Evolutionary conservation across 495 filamentous ascomycete genomes (phyloP), one percentile per base, ranked within the genome.

Genomic region (Trichoderma parareesei): DNA sequence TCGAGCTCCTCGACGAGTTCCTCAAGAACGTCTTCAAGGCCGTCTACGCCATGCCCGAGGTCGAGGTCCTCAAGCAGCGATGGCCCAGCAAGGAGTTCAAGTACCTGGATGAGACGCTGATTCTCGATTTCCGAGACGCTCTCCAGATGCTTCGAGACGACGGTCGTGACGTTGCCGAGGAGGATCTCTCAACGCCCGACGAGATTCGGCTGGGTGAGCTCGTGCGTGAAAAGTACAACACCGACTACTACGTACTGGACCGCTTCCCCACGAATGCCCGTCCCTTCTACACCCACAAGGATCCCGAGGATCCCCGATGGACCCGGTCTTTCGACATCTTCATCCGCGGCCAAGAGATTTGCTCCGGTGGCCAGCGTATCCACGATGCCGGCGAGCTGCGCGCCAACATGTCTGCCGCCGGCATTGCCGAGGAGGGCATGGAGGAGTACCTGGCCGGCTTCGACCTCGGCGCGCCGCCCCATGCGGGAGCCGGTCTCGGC

Each of bases 271-370:
- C 82, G 2, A 85, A 86, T 10, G 93, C 88, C 7, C 84, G 93
- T 43, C 93, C 93, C 3, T 97, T 97, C 77, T 97, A 97, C 69
- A 89, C 93, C n/a, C 93, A 96, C 83, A 90, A 90, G 0, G 92
- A 97, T 64, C 82, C 90, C 3, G 76, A 87, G 10, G 86, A 96
- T 68, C 76, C 83, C 8, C 80, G 79, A 3, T 81, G 83, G 70
- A 96, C 92, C 49, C 97, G 96, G 75, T 95, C 93, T 0, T 97
- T 97, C 67, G 92, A 97, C 74, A 93, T 97, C 70, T 97, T 97
- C 77, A 82, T 97, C 62, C 90, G 93, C 11, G 93, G 93, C 5
- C 93, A 97, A 71, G 93, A 97, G 73, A 96, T 97, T 67, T 86
- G 93, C 5, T 90, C 88, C 2, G 92, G 93, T 62, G 93, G 92